Percentiles rank a stretch among this genome's conserved stretches.
Conservation (phyloP, 257 asterid genomes). For the Penstemon newberryi region DNA sequence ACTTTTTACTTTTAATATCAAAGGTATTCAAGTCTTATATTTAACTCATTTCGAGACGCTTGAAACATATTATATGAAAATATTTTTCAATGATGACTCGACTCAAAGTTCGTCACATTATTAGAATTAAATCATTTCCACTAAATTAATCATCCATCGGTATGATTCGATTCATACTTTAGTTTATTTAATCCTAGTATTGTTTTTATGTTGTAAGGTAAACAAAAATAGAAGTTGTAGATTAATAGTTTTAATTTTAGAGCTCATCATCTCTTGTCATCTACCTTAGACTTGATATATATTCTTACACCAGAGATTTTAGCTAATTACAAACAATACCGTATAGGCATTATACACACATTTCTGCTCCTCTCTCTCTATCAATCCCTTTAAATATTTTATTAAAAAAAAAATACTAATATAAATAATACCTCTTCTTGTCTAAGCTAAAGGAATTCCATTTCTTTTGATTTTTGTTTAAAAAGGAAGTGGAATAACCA, state of each 20-base stretch:
- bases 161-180: too few species aligned
- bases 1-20: too few species aligned
- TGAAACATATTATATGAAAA: too few species aligned
- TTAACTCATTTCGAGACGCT: too few species aligned
- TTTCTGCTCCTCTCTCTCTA: constrained; percentile 21
- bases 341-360: background rate
- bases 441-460: constrained; percentile 49
- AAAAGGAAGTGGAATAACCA: constrained; percentile 58
- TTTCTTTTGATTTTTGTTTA: constrained; percentile 41
- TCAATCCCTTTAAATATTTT: constrained; percentile 11
- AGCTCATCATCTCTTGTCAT: constrained; percentile 42
- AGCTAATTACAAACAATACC: constrained; percentile 32
- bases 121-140: too few species aligned
- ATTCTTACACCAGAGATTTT: constrained; percentile 58
- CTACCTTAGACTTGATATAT: constrained; percentile 42
- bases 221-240: too few species aligned
- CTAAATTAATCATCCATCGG: too few species aligned
- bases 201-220: too few species aligned
- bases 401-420: constrained; percentile 6
- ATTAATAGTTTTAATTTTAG: background rate
- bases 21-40: too few species aligned
- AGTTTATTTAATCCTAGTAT: too few species aligned
- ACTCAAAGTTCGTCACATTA: too few species aligned
- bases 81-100: too few species aligned
- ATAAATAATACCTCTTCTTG: constrained; percentile 39